Base-by-base conservation (phyloP, 1,284 basidiomycete genomes). In the Laetiporus sulphureus region DNA sequence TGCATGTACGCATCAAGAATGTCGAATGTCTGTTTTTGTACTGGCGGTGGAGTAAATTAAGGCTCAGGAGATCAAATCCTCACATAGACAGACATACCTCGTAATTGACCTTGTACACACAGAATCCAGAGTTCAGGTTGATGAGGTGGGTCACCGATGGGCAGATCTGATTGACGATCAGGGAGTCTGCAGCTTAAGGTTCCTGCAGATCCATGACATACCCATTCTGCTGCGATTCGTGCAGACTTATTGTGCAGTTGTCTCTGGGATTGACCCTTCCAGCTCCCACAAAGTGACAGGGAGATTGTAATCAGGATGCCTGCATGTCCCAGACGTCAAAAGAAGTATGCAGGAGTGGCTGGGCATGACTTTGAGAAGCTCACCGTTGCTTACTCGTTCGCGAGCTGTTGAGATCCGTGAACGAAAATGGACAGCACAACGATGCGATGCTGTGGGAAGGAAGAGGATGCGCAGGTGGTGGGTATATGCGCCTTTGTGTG, bases 91-190 rank as follows among this genome's bases (percentile, higher is more conserved):
- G 10, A 60, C 76, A 38, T 56, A 84, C 83, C 43, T 64, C 68
- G 10, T 84, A 81, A 55, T 89, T 85, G 6, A 90, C 73, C 55
- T 87, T 83, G 57, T 89, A 90, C 36, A 90, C 69, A 22, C 87
- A 72, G 66, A 91, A 85, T 8, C 85, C 83, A 12, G 81, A 79
- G 59, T 91, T 91, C 38, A 91, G 60, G 55, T 87, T 84, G 29
- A 72, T 85, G 19, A 79, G 61, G 3, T 87, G 84, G 0, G 83
- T 87, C 25, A 91, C 61, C 0, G 82, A 83, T 0, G 88, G 88
- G 0, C 69, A 80, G 30, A 81, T 80, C 68, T 71, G 38, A n/a
- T 7, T 7, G 29, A 27, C n/a, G 21, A 31, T 19, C 33, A 16
- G 5, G 21, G 34, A 39, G 27, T 27, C 10, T 22, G 34, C 10